Base-by-base conservation (phyloP, 352 stramenopile species). In the Phytophthora cactorum region DNA sequence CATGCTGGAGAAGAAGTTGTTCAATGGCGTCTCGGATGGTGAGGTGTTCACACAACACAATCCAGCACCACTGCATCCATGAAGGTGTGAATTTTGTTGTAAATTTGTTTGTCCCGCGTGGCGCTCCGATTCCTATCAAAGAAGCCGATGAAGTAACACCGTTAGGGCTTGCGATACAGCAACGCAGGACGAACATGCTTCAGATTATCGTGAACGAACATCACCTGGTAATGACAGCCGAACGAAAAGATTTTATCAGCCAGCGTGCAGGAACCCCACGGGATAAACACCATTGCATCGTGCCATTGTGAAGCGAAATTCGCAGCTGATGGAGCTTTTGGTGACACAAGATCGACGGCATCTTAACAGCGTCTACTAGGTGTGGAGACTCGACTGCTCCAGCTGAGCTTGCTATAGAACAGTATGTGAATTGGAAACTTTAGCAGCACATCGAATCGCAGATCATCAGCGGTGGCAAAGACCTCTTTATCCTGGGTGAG, bases 151-250 rank as follows among this genome's bases (percentile, higher is more conserved):
- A 52, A 5, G 32, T 52, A 6, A 58, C 63, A 11, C 63, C 63
- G 6, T 46, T 72, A 39, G 52, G 10, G 7, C 68, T 69, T 5
- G 52, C 28, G 29, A 34, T 70, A 3, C 61, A 51, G 46, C 52
- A 29, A 22, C 31, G 17, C 41, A 49, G 4, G 15, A 10, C 41
- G 12, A 68, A 69, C 27, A 57, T 76, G 43, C 28, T 76, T 27
- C 57, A 68, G 47, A 60, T 72, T n/a, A 44, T 76, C 32, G 41
- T 77, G 31, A 77, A 74, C 47, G 59, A 74, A 22, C 60, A 74
- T 51, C 54, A 60, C 34, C 9, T 74, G 31, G 59, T 77, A n/a
- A 46, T 31, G 17, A 77, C 59, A 38, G 3, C 45, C 14, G 38
- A 63, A 0, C 70, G 70, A 31, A 38, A 31, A 25, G 54, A 66